These are phyloP conservation scores for Skeletonema menzelii DNA, from an alignment of 108 stramenopile genomes.

Conservation along the genomic window DNA sequence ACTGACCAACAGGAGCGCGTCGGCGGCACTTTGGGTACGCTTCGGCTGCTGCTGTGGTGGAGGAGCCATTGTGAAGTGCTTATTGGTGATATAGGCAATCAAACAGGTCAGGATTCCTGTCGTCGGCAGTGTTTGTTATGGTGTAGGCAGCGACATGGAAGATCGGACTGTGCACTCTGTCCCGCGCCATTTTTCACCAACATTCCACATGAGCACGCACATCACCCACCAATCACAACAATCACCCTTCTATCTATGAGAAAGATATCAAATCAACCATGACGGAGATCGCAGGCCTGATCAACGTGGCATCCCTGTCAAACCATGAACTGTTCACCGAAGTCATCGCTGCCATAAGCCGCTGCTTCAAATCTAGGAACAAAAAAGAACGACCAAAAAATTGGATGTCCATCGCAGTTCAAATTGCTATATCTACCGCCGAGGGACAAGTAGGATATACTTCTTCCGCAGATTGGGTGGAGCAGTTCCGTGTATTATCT, in stretches of 20 bases:
- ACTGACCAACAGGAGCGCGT: not conserved
- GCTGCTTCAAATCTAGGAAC: conserved; percentile 4
- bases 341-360: conserved; percentile 18
- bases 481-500: not conserved
- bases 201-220: too few species aligned
- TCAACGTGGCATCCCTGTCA: conserved; percentile 28
- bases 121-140: too few species aligned
- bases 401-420: conserved; percentile 17
- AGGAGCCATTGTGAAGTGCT: not conserved
- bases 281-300: not conserved
- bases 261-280: too few species aligned
- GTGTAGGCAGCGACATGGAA: too few species aligned
- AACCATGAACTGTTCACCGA: conserved; percentile 38
- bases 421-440: conserved; percentile 14
- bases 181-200: too few species aligned
- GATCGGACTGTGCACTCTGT: too few species aligned
- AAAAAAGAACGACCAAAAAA: not conserved
- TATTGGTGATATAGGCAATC: not conserved
- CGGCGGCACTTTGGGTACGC: not conserved
- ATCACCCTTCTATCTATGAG: too few species aligned
- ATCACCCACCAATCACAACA: too few species aligned
- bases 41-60: not conserved
- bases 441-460: conserved; percentile 12
- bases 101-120: not conserved
- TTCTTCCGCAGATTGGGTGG: conserved; percentile 16